These are phyloP conservation scores for Bolboschoenus planiculmis DNA, from an alignment of 176 grass and related monocot species.

Conservation along the genomic window DNA sequence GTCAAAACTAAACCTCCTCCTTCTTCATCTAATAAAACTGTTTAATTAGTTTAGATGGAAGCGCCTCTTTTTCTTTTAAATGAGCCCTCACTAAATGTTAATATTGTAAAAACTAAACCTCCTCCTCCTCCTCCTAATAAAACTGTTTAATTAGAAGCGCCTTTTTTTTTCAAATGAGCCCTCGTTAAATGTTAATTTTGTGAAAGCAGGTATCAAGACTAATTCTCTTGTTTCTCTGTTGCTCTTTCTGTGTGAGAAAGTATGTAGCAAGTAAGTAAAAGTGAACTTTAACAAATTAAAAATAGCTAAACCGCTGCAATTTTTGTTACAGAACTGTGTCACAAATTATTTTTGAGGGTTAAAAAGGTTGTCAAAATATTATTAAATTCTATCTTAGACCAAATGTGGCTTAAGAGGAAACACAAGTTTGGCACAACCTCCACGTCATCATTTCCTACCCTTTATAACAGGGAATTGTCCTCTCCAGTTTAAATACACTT, in stretches of 20 bases:
- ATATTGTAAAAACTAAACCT: conserved; percentile 25
- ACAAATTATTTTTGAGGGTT: not conserved
- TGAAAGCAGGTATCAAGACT: no score
- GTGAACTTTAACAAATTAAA: conserved; percentile 24
- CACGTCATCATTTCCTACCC: conserved; percentile 15
- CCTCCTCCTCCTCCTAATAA: no score
- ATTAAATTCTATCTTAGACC: not conserved
- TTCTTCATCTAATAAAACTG: no score
- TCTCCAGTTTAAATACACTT: not conserved
- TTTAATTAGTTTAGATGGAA: no score
- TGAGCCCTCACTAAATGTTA: conserved; percentile 10
- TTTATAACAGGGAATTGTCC: not conserved
- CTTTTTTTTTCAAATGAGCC: conserved; percentile 15
- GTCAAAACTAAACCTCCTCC: no score
- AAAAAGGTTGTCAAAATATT: conserved; percentile 21
- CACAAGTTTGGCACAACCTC: conserved; percentile 43
- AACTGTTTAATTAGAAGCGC: not conserved
- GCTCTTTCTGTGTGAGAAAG: conserved; percentile 20
- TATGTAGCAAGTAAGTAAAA: conserved; percentile 19
- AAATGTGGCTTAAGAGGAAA: conserved; percentile 36
- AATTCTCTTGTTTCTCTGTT: conserved; percentile 12
- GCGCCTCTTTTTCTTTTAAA: conserved; percentile 16
- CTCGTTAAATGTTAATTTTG: conserved; percentile 25
- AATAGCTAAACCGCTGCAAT: not conserved
- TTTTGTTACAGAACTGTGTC: not conserved